These are phyloP conservation scores for Olyra latifolia DNA, from an alignment of 176 grass and related monocot genomes.

Conservation along the genomic window DNA sequence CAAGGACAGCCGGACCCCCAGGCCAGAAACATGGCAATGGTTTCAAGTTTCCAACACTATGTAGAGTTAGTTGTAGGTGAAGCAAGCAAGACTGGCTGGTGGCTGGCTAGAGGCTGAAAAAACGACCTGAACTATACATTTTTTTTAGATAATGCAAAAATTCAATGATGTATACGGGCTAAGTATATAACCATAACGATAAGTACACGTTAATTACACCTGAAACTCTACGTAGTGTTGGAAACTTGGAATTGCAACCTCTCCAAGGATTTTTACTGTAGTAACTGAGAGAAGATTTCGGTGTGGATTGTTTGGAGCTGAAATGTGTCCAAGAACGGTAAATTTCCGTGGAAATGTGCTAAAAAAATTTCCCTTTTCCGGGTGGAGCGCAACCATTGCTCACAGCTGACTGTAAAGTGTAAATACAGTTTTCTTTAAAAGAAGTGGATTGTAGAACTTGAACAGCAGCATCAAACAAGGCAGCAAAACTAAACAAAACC, in stretches of 20 bases:
- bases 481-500: neutral
- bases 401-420: neutral
- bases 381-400: neutral
- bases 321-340: neutral
- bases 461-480: neutral
- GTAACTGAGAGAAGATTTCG: neutral
- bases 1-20: too few species aligned
- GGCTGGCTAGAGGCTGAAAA: neutral
- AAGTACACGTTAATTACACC: too few species aligned
- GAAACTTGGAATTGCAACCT: neutral
- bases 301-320: neutral
- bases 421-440: too few species aligned
- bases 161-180: too few species aligned
- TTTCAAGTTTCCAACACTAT: too few species aligned
- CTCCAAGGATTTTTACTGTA: neutral
- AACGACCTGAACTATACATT: too few species aligned
- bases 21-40: too few species aligned
- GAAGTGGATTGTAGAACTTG: too few species aligned
- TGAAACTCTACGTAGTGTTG: too few species aligned
- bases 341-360: neutral
- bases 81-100: neutral
- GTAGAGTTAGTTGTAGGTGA: neutral
- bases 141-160: too few species aligned
- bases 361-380: neutral
- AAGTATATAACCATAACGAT: too few species aligned